Evolutionary conservation across 108 stramenopile species (phyloP), one percentile per base, ranked within the genome.

Genomic region (Discostella stelligeroides): DNA sequence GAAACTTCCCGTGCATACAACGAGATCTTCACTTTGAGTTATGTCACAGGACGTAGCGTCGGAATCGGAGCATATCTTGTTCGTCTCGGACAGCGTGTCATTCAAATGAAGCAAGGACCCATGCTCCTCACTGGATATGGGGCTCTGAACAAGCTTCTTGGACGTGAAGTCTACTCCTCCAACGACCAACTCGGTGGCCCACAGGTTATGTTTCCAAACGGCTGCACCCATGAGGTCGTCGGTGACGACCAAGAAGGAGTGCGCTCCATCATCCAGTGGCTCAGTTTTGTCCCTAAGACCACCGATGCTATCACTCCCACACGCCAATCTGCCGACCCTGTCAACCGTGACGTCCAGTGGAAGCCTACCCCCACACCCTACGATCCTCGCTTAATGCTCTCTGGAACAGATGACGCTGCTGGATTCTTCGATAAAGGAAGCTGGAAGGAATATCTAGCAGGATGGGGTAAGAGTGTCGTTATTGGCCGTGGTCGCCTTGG

Each of bases 131-230:
- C 97, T 41, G 97, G 97, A 8, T 98, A 85, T 83, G 86, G 87
- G 24, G 97, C 97, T 11, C 82, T 98, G 74, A 98, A 98, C 94
- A 98, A 98, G 85, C 90, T 98, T 38, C 88, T 98, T 47, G 96
- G 97, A 34, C 92, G 96, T 49, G 95, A 96, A 40, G 97, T 98
- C 20, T 98, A 98, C 96, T 95, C 85, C 41, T 95, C 96, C 9
- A 94, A 98, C 54, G 96, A 98, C 70, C 98, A 98, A 80, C 96
- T 98, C 57, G 98, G 98, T 58, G 98, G 98, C 54, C 98, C 97
- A 15, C 96, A 98, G 80, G 89, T 98, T 75, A 98, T 98, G 98
- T 74, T 74, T 79, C 98, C 98, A 56, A 98, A 98, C 69, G 98
- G 98, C 72, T 93, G 96, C 42, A 73, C 95, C 17, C 98, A 98